Evolutionary conservation across 495 filamentous ascomycete genomes (phyloP).

Genomic region (Neurospora sp.): DNA sequence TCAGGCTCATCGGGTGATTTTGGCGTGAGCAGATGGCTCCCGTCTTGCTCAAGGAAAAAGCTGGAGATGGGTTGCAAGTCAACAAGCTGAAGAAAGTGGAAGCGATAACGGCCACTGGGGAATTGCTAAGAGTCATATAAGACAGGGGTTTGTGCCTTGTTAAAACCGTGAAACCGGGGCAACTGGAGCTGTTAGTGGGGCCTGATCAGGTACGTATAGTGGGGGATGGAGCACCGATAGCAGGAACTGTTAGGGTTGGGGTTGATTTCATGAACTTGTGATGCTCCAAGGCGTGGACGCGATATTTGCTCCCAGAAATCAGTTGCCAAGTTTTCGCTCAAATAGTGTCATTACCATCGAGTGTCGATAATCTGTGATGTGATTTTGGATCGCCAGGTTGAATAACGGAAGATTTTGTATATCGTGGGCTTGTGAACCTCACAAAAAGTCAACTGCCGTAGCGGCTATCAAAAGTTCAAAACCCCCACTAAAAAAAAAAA

Average conservation of each 20-base stretch:
- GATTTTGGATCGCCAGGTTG: not conserved
- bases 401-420: not conserved
- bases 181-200: not conserved
- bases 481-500: not conserved
- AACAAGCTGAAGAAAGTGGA: not conserved
- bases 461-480: not conserved
- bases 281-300: not conserved
- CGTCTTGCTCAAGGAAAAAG: not conserved
- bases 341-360: not conserved
- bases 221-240: not conserved
- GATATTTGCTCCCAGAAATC: not conserved
- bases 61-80: not conserved
- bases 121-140: constrained; percentile 1
- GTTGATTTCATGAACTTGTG: not conserved
- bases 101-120: not conserved
- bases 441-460: not conserved
- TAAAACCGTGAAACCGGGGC: not conserved
- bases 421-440: not conserved
- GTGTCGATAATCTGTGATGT: not conserved
- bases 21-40: constrained; percentile 5
- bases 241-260: not conserved
- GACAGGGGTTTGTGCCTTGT: not conserved
- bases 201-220: not conserved
- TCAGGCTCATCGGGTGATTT: constrained; percentile 4
- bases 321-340: not conserved